A percentile compares a stretch with the other conserved stretches of the same genome.
These are phyloP conservation scores for Jackrogersella minutella DNA, from an alignment of 495 filamentous ascomycete species.

Conservation along the genomic window DNA sequence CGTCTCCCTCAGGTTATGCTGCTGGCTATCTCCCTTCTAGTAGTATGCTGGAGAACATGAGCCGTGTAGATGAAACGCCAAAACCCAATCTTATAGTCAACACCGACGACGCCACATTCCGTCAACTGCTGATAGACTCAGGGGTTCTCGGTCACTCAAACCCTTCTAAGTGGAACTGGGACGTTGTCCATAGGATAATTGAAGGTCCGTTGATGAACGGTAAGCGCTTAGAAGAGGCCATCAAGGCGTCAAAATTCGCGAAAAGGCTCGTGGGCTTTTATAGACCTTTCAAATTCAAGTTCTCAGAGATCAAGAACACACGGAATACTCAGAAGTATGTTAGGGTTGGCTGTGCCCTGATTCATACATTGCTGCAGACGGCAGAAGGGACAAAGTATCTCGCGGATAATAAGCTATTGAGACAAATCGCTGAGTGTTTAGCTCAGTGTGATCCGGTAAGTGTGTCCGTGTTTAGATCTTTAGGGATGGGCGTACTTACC, in stretches of 20 bases:
- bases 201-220: conserved; percentile 93
- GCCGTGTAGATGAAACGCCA: conserved; percentile 65
- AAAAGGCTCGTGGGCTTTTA: conserved; percentile 95
- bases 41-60: conserved; percentile 51
- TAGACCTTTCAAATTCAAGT: conserved; percentile 95
- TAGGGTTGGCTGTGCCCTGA: conserved; percentile 83
- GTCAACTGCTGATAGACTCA: conserved; percentile 84
- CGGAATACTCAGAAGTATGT: conserved; percentile 95
- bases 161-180: conserved; percentile 96
- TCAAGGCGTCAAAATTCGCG: conserved; percentile 93
- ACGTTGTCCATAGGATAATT: conserved; percentile 85
- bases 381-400: conserved; percentile 85
- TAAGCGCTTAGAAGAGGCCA: conserved; percentile 91
- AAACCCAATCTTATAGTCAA: conserved; percentile 75
- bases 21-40: conserved; percentile 48
- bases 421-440: conserved; percentile 93
- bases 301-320: conserved; percentile 83
- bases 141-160: conserved; percentile 85
- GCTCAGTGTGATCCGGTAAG: conserved; percentile 83
- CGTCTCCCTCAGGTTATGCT: conserved; percentile 57
- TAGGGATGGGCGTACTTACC: conserved; percentile 25
- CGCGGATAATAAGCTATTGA: conserved; percentile 87
- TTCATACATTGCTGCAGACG: conserved; percentile 84
- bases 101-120: conserved; percentile 89
- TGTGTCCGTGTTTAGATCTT: conserved; percentile 4